Percentiles rank a stretch among this genome's conserved stretches.
These are phyloP conservation scores for Scedosporium apiospermum DNA, from an alignment of 2,329 filamentous ascomycete species.

Conservation along the genomic window DNA sequence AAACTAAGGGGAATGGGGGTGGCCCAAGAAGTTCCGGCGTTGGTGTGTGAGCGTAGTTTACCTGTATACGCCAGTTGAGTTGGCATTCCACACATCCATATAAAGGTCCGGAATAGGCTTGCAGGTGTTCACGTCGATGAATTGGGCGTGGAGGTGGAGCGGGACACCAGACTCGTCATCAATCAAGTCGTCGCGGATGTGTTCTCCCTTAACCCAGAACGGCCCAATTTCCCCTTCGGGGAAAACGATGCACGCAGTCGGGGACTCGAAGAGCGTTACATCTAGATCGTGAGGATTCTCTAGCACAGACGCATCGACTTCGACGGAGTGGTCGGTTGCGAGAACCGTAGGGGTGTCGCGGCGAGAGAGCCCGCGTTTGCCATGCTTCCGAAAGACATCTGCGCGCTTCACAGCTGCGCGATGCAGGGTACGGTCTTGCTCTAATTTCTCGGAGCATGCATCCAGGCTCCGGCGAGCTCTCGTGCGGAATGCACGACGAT, in stretches of 20 bases:
- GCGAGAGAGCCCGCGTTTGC: not conserved
- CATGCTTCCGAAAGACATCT: not conserved
- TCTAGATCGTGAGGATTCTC: not conserved
- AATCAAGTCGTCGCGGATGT: conserved; percentile 27
- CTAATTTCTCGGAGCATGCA: not conserved
- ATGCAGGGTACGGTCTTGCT: not conserved
- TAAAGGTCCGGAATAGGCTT: conserved; percentile 25
- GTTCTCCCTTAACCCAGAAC: conserved; percentile 21
- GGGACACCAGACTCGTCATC: conserved; percentile 30
- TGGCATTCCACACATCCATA: conserved; percentile 35
- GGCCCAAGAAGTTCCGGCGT: not conserved
- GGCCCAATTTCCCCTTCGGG: not conserved
- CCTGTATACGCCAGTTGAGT: conserved; percentile 32
- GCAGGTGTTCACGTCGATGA: conserved; percentile 32
- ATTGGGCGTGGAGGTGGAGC: conserved; percentile 31
- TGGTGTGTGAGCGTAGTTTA: not conserved
- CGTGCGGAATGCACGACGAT: not conserved
- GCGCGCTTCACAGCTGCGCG: not conserved
- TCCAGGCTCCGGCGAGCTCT: not conserved
- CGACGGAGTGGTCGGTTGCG: not conserved
- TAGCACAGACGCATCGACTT: not conserved
- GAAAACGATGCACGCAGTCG: not conserved
- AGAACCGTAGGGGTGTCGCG: not conserved
- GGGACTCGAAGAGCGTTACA: not conserved
- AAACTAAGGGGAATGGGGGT: not conserved